Evolutionary conservation across 148 eudicot genomes (phyloP), one percentile per base, ranked within the genome.

Genomic region (Camellia granthamiana): DNA sequence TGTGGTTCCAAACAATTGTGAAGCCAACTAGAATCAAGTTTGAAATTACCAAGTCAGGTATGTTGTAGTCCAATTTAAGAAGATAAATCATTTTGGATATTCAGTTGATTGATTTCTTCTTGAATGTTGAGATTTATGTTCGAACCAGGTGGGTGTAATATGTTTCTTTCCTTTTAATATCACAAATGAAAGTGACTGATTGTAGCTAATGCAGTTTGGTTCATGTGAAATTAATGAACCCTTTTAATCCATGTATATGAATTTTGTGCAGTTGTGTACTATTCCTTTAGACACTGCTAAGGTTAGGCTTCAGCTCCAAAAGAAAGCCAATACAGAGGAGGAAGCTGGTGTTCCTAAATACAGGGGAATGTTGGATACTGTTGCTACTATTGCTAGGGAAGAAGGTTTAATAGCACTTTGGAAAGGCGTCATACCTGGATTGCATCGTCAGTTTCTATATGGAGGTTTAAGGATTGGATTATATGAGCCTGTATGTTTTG

Each of bases 261-360:
- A 49, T 19, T 64, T 74, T 74, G 77, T 84, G 89, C 89, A 91
- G 94, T 81, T 91, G 72, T 91, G 88, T 83, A 91, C 94, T 69
- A 81, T 91, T 72, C 94, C 94, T 72, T 72, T 91, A 75, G 94
- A 91, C 84, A 86, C 85, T 30, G 94, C 92, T 59, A 91, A 91
- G 84, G 94, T 91, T 67, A 86, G 92, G 84, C 90, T 91, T 78
- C 94, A 91, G 75, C 94, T 91, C 68, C 94, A 91, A 64, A 88
- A 85, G 81, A 88, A 87, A 81, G 81, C 87, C 61, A 72, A 86
- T 52, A 14, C 81, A 2, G 86, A 80, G 52, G 92, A 89, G 75
- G 94, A 84, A 72, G 80, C 76, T 60, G 85, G 74, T 61, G 78
- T 78, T 71, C 81, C 86, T 54, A 87, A 85, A 75, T 91, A 91